Base-by-base conservation (phyloP, 805 yeast species). In the Blastobotrys muscicola region DNA sequence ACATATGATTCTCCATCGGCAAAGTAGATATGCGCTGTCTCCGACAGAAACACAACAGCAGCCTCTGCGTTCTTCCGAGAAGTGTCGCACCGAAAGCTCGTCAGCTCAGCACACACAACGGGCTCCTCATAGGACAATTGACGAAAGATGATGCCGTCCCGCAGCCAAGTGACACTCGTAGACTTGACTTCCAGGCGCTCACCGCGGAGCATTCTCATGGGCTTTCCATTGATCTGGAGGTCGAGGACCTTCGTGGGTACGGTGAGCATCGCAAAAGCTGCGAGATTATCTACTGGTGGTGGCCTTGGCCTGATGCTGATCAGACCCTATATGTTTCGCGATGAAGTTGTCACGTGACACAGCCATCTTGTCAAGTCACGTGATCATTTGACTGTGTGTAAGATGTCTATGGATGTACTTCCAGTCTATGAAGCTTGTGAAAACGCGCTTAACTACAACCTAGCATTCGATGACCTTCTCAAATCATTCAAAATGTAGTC, bases 1-100 rank as follows among this genome's bases (percentile, higher is more conserved):
- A 74, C 69, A 45, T 75, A 75, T 1, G 74, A 67, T 26, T 74
- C 69, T 2, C 92, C 92, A 46, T 74, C 73, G 4, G 63, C 61
- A 44, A 74, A 73, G 56, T 81, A 85, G 1, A 85, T 69, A 46
- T 80, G 68, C 0, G 83, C 83, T 4, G 75, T 67, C 44, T 78
- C 82, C 34, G 61, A 59, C 39, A 82, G 61, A 29, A 85, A 71
- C 1, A 86, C 78, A 1, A 76, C 83, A 36, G 85, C 64, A 8
- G 76, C 74, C 40, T 23, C 30, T 14, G 15, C 23, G 35, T 36
- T 15, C 35, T 38, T 41, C 16, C 35, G 26, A 23, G 32, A 31
- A 23, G 29, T n/a, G 33, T 34, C 39, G 38, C 42, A 42, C 30
- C 58, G 62, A 56, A 85, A 82, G 3, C 60, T 57, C 0, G 84